Conservation (phyloP, 352 stramenopile genomes). For the Poterioochromonas sp. region DNA sequence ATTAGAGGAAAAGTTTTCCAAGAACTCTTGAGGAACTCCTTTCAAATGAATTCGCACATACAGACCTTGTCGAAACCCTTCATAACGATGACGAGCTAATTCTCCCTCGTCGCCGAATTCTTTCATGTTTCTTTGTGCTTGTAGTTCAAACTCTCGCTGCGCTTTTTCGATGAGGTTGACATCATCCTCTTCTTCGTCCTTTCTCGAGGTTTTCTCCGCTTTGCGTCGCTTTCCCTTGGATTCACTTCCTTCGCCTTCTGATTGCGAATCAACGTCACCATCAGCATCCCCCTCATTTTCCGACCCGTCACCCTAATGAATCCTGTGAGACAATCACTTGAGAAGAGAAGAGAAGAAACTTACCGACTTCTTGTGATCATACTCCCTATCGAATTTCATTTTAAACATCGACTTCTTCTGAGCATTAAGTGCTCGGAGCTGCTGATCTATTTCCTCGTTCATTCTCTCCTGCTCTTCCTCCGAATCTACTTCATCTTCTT, state of each 20-base stretch:
- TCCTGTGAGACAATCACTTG: neutral
- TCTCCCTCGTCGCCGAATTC: slow-evolving; percentile 91
- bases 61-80: slow-evolving; percentile 83
- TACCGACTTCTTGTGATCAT: slow-evolving; percentile 47
- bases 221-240: slow-evolving; percentile 35
- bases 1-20: slow-evolving; percentile 81
- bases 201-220: slow-evolving; percentile 53
- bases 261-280: slow-evolving; percentile 53
- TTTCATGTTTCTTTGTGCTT: slow-evolving; percentile 62
- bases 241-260: slow-evolving; percentile 34
- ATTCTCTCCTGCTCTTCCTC: slow-evolving; percentile 47
- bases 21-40: slow-evolving; percentile 81
- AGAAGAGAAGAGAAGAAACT: slow-evolving; percentile 41
- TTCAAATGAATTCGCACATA: slow-evolving; percentile 96
- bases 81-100: slow-evolving; percentile 73
- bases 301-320: neutral
- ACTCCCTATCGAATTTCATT: neutral
- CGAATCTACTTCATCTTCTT: slow-evolving; percentile 40
- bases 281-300: slow-evolving; percentile 33
- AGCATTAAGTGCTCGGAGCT: slow-evolving; percentile 75
- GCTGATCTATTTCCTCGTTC: slow-evolving; percentile 50
- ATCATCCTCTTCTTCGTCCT: slow-evolving; percentile 41
- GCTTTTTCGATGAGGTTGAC: slow-evolving; percentile 58
- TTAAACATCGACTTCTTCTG: slow-evolving; percentile 63
- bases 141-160: slow-evolving; percentile 43